Evolutionary conservation across 2,329 filamentous ascomycete species (phyloP).

Genomic region (Pseudocercospora macadamiae): DNA sequence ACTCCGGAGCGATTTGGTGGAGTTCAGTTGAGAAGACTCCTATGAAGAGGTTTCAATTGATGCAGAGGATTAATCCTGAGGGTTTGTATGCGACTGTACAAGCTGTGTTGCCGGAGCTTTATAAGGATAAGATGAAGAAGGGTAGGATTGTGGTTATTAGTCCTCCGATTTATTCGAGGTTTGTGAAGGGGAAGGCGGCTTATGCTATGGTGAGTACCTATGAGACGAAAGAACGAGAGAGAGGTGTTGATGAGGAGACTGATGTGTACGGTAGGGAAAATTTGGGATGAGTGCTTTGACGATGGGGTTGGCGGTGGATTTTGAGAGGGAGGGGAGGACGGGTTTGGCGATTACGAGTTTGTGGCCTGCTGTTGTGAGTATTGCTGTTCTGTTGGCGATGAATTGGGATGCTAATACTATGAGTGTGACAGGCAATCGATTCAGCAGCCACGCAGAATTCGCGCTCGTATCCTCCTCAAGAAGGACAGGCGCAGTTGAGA

Average conservation of each 20-base stretch:
- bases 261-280: conserved; percentile 22
- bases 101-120: conserved; percentile 68
- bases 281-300: conserved; percentile 76
- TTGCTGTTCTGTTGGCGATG: background rate
- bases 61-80: conserved; percentile 75
- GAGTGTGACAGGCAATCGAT: conserved; percentile 64
- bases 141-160: conserved; percentile 77
- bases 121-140: conserved; percentile 47
- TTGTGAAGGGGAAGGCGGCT: conserved; percentile 82
- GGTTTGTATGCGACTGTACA: conserved; percentile 76
- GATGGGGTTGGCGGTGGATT: conserved; percentile 82
- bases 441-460: conserved; percentile 69
- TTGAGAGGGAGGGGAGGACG: conserved; percentile 64
- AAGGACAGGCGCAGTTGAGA: conserved; percentile 32
- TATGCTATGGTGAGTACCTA: conserved; percentile 61
- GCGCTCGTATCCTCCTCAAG: conserved; percentile 42
- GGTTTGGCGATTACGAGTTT: conserved; percentile 79
- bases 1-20: conserved; percentile 78
- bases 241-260: background rate
- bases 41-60: conserved; percentile 58
- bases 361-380: conserved; percentile 74
- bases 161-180: conserved; percentile 82
- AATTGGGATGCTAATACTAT: background rate
- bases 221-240: background rate
- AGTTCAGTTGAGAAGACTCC: conserved; percentile 70